These are phyloP conservation scores for Verticillium dahliae DNA, from an alignment of 2,329 filamentous ascomycete genomes.

Conservation along the genomic window DNA sequence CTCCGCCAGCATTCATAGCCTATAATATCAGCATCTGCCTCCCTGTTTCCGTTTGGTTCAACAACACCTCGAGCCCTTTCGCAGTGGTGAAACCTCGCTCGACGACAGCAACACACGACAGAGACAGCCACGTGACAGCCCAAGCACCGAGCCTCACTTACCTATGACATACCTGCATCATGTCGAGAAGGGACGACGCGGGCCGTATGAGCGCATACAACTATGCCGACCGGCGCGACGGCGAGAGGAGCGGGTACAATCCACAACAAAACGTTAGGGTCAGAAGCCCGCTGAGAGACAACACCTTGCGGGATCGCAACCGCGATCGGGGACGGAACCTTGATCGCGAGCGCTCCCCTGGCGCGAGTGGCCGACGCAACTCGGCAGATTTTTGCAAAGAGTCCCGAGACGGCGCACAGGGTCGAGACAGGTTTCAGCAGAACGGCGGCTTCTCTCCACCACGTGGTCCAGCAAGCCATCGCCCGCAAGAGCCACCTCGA, in stretches of 20 bases:
- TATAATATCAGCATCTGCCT: not conserved
- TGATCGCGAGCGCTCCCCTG: not conserved
- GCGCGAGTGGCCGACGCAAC: not conserved
- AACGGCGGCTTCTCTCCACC: not conserved
- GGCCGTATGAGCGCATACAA: not conserved
- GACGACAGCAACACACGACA: not conserved
- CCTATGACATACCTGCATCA: not conserved
- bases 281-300: not conserved
- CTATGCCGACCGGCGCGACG: constrained; percentile 6
- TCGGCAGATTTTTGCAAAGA: not conserved
- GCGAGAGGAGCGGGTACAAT: constrained; percentile 3
- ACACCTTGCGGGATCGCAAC: constrained; percentile 12
- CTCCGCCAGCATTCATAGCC: not conserved
- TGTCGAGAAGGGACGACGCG: not conserved
- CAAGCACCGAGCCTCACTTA: not conserved
- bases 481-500: not conserved
- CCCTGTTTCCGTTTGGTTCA: not conserved
- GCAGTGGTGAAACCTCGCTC: not conserved
- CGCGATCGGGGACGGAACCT: constrained; percentile 14
- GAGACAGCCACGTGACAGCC: not conserved
- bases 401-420: not conserved
- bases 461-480: not conserved
- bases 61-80: not conserved
- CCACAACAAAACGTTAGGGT: not conserved
- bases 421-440: not conserved